Percentiles rank a stretch among this genome's conserved stretches.
Evolutionary conservation across 805 yeast species (phyloP).

Genomic region (Candida berthetii): DNA sequence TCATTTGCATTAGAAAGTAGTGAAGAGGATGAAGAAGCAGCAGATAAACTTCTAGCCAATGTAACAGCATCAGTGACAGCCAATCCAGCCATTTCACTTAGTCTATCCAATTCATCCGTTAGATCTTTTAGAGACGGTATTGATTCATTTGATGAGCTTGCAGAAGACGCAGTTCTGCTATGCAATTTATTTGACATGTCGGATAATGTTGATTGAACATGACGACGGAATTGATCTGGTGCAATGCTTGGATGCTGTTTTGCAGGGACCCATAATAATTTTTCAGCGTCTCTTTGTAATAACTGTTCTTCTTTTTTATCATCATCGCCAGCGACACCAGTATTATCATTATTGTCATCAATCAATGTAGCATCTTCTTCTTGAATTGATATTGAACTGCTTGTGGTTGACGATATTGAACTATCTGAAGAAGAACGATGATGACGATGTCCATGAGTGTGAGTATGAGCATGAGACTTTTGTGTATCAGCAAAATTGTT

Average conservation of each 20-base stretch:
- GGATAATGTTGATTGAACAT: conserved; percentile 42
- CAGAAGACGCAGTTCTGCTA: not conserved
- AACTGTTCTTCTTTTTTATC: not conserved
- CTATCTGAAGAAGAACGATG: conserved; percentile 8
- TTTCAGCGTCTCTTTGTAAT: conserved; percentile 29
- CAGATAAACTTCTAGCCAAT: conserved; percentile 71
- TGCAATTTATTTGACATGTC: conserved; percentile 15
- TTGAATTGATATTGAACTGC: not conserved
- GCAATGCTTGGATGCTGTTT: conserved; percentile 90
- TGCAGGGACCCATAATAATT: conserved; percentile 93
- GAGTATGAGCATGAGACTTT: conserved; percentile 6
- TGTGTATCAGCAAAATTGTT: conserved; percentile 22
- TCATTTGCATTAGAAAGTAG: conserved; percentile 2
- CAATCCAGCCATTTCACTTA: conserved; percentile 73
- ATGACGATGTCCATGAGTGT: conserved; percentile 6
- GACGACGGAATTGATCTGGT: conserved; percentile 75
- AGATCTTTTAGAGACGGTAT: conserved; percentile 67
- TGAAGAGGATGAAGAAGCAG: conserved; percentile 51
- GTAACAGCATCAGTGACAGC: conserved; percentile 78
- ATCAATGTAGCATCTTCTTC: conserved; percentile 6
- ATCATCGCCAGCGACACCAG: not conserved
- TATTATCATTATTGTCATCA: conserved; percentile 2
- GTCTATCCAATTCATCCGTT: conserved; percentile 66
- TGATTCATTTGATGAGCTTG: conserved; percentile 6
- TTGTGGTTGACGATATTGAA: conserved; percentile 5